Percentiles rank a stretch among this genome's conserved stretches.
Evolutionary conservation across 768 basidiomycete genomes (phyloP).

Genomic region (Cystobasidium tubakii): DNA sequence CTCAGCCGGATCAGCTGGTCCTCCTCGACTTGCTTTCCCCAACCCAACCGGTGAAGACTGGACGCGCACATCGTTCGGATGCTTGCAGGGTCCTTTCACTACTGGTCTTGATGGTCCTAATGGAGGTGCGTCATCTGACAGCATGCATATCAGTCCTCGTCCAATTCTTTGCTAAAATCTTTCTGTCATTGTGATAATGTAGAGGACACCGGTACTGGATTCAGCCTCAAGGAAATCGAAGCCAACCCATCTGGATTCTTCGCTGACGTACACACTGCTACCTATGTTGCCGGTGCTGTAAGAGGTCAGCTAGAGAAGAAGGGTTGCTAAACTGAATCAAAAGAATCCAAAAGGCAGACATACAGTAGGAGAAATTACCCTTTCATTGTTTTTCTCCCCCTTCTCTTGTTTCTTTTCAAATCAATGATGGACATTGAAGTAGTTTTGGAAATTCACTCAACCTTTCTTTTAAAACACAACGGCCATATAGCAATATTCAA

Average conservation of each 20-base stretch:
- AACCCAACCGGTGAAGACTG: conserved; percentile 49
- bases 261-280: conserved; percentile 48
- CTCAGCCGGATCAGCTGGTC: conserved; percentile 10
- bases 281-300: conserved; percentile 49
- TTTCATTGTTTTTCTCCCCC: no score
- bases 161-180: no score
- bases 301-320: conserved; percentile 47
- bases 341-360: no score
- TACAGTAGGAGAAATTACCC: no score
- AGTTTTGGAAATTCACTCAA: no score
- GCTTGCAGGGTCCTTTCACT: conserved; percentile 48
- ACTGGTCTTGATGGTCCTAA: conserved; percentile 46
- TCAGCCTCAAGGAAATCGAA: conserved; percentile 46
- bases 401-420: no score
- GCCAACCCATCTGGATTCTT: conserved; percentile 48
- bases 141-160: no score
- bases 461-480: no score
- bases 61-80: conserved; percentile 46
- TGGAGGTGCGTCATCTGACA: conserved; percentile 41
- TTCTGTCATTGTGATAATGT: no score
- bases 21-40: conserved; percentile 49
- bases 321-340: background rate
- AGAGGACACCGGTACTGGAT: conserved; percentile 24
- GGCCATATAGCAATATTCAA: no score
- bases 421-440: no score